Evolutionary conservation across 1,139 yeast species (phyloP), one percentile per base, ranked within the genome.

Genomic region (Meyerozyma athensensis): DNA sequence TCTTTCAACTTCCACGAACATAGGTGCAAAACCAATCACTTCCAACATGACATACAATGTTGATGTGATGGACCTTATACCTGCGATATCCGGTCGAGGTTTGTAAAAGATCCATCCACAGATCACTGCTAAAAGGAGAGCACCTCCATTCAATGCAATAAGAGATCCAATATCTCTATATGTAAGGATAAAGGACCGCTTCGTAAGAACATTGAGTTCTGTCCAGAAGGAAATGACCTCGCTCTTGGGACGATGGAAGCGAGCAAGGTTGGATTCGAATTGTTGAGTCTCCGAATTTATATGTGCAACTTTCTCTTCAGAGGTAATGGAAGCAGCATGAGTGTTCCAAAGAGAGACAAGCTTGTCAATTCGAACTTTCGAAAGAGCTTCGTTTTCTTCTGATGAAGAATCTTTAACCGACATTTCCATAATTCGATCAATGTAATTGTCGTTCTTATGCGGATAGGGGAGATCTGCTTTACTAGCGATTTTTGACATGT

Each of bases 31-130:
- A 3, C 86, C 84, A 53, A 84, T 79, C 17, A 83, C 63, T 36
- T 86, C 84, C 37, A 74, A 61, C 32, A 82, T 68, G 2, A 77
- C 79, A 58, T 86, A 86, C 6, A 86, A 55, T 2, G 79, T 61
- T 1, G 90, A 82, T 7, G 81, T 71, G 4, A 65, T 62, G 0
- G 94, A 72, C 45, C 95, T 63, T 5, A 85, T 73, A 7, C 95
- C 95, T 0, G 83, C 73, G 21, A 80, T 49, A 10, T 79, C 70
- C 3, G 74, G 72, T 16, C 68, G 76, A 1, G 92, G 87, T 46
- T 74, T 74, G 56, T 63, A 83, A 52, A 81, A 87, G 40, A 86
- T 72, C 90, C 94, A 85, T 0, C 96, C 96, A 34, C 77, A 64
- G 18, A 79, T 62, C 1, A 78, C 52, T 0, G 84, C 89, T 54